Conservation (phyloP, 495 filamentous ascomycete species). For the Penicillium robsamsonii region DNA sequence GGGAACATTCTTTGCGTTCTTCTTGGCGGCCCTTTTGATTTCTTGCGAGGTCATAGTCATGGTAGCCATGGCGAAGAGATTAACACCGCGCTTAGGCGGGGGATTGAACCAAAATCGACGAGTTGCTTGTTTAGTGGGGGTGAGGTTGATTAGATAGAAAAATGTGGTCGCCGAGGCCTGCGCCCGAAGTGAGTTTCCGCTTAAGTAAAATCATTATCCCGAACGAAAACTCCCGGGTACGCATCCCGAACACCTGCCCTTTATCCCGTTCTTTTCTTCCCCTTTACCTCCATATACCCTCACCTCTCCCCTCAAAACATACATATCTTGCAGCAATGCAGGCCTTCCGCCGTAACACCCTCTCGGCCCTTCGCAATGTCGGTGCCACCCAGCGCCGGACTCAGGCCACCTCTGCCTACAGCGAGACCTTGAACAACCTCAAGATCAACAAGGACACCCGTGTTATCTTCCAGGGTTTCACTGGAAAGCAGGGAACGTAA, state of each 20-base stretch:
- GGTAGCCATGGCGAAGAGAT: constrained; percentile 55
- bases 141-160: constrained; percentile 30
- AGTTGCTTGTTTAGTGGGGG: constrained; percentile 16
- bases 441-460: constrained; percentile 89
- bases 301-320: constrained; percentile 15
- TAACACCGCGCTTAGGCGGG: constrained; percentile 14
- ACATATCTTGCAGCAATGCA: constrained; percentile 47
- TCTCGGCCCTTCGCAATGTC: constrained; percentile 49
- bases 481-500: constrained; percentile 97
- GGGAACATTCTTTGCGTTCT: constrained; percentile 73
- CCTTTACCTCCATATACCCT: constrained; percentile 27
- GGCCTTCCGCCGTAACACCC: constrained; percentile 51
- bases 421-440: constrained; percentile 82
- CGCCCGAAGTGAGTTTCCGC: constrained; percentile 36
- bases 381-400: constrained; percentile 58
- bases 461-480: constrained; percentile 97
- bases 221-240: constrained; percentile 41
- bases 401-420: constrained; percentile 67
- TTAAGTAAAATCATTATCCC: constrained; percentile 47
- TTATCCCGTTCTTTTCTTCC: constrained; percentile 20
- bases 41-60: constrained; percentile 58
- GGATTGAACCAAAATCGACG: not conserved
- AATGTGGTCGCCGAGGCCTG: constrained; percentile 30
- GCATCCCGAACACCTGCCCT: constrained; percentile 30
- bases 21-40: constrained; percentile 50